Evolutionary conservation across 2,329 filamentous ascomycete genomes (phyloP).

Genomic region (Tolypocladium tundrense): DNA sequence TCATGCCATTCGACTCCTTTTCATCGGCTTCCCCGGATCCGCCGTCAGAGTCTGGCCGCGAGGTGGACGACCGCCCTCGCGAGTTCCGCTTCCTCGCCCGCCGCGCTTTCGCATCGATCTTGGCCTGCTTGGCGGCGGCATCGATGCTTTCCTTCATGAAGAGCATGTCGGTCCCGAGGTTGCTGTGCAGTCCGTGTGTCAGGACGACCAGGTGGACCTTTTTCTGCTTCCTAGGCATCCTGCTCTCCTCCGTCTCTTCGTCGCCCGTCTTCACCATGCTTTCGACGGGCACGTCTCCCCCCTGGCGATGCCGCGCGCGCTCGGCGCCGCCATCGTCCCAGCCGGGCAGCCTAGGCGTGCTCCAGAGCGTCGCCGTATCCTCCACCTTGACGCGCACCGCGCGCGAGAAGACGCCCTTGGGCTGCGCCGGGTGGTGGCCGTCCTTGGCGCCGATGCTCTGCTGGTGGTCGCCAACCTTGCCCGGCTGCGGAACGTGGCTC

Average conservation of each 20-base stretch:
- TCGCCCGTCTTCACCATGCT: slow-evolving; percentile 22
- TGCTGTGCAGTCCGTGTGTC: slow-evolving; percentile 92
- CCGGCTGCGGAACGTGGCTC: slow-evolving; percentile 49
- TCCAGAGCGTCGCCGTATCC: slow-evolving; percentile 85
- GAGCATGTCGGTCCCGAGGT: slow-evolving; percentile 91
- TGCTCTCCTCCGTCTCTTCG: slow-evolving; percentile 14
- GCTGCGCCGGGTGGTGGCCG: slow-evolving; percentile 50
- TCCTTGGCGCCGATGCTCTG: slow-evolving; percentile 47
- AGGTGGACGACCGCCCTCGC: slow-evolving; percentile 1
- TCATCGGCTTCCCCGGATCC: slow-evolving; percentile 8
- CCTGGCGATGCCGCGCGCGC: slow-evolving; percentile 10
- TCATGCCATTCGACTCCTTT: slow-evolving; percentile 12
- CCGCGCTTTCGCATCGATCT: slow-evolving; percentile 55
- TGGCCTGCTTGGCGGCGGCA: slow-evolving; percentile 63
- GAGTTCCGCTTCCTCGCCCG: slow-evolving; percentile 35
- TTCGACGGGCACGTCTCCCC: slow-evolving; percentile 21
- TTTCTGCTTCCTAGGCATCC: slow-evolving; percentile 46
- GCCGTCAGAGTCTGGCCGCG: background rate
- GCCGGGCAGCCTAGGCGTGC: slow-evolving; percentile 72
- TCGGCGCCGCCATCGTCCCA: slow-evolving; percentile 37
- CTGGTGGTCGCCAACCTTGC: slow-evolving; percentile 68
- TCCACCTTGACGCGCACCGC: slow-evolving; percentile 72
- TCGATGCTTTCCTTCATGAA: slow-evolving; percentile 97
- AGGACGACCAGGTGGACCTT: slow-evolving; percentile 85
- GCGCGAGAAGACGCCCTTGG: slow-evolving; percentile 72